A percentile compares a stretch with the other conserved stretches of the same genome.
These are phyloP conservation scores for Fusarium miscanthi DNA, from an alignment of 2,329 filamentous ascomycete species.

Conservation along the genomic window DNA sequence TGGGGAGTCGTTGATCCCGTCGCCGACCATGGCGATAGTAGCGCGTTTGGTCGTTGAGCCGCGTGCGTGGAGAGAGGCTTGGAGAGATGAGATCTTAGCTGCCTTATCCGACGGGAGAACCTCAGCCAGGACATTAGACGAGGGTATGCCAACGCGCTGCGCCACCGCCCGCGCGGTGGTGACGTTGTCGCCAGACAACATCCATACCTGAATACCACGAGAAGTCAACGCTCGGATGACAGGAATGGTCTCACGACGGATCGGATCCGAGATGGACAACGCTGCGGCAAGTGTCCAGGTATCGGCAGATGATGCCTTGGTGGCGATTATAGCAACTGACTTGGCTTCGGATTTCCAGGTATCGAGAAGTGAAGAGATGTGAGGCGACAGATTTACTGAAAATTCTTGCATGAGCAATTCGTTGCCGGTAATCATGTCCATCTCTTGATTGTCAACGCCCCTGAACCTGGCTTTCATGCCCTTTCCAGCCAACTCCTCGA, in stretches of 20 bases:
- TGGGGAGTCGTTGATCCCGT: constrained; percentile 90
- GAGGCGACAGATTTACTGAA: constrained; percentile 53
- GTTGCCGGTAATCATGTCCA: constrained; percentile 76
- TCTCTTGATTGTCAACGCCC: constrained; percentile 34
- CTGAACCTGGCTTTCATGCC: constrained; percentile 69
- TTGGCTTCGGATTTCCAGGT: constrained; percentile 72
- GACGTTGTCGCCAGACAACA: constrained; percentile 93
- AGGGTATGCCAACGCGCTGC: constrained; percentile 76
- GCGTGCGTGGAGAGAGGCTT: constrained; percentile 60
- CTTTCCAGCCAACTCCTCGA: constrained; percentile 77
- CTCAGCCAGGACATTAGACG: constrained; percentile 82
- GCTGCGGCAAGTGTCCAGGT: constrained; percentile 68
- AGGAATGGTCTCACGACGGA: constrained; percentile 76
- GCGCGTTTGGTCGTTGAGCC: constrained; percentile 54
- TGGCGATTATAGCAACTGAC: constrained; percentile 70
- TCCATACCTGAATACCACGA: constrained; percentile 81
- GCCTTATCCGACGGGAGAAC: constrained; percentile 88
- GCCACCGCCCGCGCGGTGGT: constrained; percentile 86
- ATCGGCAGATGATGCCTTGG: constrained; percentile 44
- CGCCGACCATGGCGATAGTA: constrained; percentile 84
- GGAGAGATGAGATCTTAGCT: constrained; percentile 73
- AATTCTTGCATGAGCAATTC: constrained; percentile 72
- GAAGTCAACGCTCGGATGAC: constrained; percentile 74
- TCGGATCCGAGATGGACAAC: constrained; percentile 83
- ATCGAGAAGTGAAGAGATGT: constrained; percentile 54